A percentile compares a stretch with the other conserved stretches of the same genome.
Evolutionary conservation across 768 basidiomycete species (phyloP).

Genomic region (Russula lepida): DNA sequence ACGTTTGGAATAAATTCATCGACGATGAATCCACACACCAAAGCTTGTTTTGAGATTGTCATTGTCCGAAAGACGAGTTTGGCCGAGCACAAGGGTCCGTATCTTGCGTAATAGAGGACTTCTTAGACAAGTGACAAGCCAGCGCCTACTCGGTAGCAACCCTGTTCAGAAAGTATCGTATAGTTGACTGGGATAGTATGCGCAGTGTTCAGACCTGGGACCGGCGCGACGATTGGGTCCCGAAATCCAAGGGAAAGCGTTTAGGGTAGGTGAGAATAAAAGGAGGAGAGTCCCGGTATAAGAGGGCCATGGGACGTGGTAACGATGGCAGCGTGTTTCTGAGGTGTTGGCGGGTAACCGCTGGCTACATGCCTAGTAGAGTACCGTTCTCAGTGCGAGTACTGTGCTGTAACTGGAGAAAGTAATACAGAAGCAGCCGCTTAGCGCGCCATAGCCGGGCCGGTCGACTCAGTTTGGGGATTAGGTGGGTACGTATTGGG

Average conservation of each 20-base stretch:
- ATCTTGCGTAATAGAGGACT: background rate
- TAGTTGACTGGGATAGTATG: background rate
- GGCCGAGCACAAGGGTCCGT: background rate
- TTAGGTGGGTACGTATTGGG: too few relatives aligned
- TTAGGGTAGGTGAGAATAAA: background rate
- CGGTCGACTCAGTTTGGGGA: too few relatives aligned
- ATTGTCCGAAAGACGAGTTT: background rate
- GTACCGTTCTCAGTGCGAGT: too few relatives aligned
- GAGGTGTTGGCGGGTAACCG: too few relatives aligned
- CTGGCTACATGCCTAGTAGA: too few relatives aligned
- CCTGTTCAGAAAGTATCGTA: background rate
- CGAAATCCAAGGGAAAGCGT: background rate
- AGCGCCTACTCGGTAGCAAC: background rate
- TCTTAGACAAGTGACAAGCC: background rate
- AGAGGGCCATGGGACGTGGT: background rate
- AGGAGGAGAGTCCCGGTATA: background rate
- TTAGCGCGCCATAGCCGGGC: too few relatives aligned
- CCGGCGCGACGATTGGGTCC: background rate
- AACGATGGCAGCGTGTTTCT: background rate
- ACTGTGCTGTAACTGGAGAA: too few relatives aligned
- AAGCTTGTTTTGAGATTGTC: constrained; percentile 9
- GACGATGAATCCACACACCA: constrained; percentile 2
- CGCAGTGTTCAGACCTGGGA: background rate
- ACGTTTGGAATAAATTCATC: background rate
- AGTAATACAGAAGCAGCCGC: too few relatives aligned